Conservation (phyloP, 768 basidiomycete genomes). For the Russula virescens region DNA sequence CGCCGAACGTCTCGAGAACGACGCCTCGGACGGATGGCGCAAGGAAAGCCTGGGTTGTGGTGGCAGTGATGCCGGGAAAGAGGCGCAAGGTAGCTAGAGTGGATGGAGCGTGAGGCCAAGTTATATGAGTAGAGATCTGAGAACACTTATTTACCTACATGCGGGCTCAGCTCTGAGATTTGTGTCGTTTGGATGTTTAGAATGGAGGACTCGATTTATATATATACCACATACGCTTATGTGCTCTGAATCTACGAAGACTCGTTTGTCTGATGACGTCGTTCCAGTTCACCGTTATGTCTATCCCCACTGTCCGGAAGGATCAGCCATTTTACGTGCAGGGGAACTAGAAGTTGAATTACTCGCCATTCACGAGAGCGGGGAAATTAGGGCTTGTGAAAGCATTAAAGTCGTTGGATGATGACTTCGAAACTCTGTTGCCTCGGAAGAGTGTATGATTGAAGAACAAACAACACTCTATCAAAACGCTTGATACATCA, state of each 20-base stretch:
- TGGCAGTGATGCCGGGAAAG: slow-evolving; percentile 79
- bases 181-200: not conserved
- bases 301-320: slow-evolving; percentile 64
- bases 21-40: slow-evolving; percentile 71
- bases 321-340: not conserved
- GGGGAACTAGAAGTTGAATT: not conserved
- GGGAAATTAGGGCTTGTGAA: slow-evolving; percentile 83
- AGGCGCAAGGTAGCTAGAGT: slow-evolving; percentile 69
- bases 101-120: not conserved
- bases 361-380: slow-evolving; percentile 70
- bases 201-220: not conserved
- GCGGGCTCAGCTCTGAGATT: slow-evolving; percentile 63
- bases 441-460: slow-evolving; percentile 85
- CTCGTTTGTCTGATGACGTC: slow-evolving; percentile 80
- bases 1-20: slow-evolving; percentile 87
- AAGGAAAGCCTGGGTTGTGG: slow-evolving; percentile 72
- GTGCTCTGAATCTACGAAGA: slow-evolving; percentile 69
- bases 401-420: slow-evolving; percentile 77
- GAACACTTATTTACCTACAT: slow-evolving; percentile 58
- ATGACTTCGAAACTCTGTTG: slow-evolving; percentile 76
- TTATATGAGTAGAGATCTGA: not conserved
- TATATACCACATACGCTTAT: slow-evolving; percentile 50
- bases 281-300: slow-evolving; percentile 86
- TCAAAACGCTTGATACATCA: not conserved
- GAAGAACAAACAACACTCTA: slow-evolving; percentile 85